These are phyloP conservation scores for Sechiopsis laciniata DNA, from an alignment of 306 rosid genomes.

Conservation along the genomic window DNA sequence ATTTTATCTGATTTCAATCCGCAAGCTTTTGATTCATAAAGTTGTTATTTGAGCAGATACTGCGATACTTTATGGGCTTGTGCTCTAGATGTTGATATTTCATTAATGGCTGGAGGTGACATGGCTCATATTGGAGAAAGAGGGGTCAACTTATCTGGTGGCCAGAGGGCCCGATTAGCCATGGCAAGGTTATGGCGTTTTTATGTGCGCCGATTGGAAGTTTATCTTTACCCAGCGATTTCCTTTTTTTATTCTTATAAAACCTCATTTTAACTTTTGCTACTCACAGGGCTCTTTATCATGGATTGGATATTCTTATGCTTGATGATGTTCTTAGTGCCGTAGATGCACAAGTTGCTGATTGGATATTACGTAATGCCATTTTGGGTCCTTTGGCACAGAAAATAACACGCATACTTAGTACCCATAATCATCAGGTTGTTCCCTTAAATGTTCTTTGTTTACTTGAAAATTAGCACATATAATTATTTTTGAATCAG, in stretches of 20 bases:
- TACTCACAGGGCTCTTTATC: constrained; percentile 71
- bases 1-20: background rate
- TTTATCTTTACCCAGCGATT: constrained; percentile 17
- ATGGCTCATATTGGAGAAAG: constrained; percentile 86
- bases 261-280: constrained; percentile 22
- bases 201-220: constrained; percentile 1
- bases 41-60: constrained; percentile 48
- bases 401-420: constrained; percentile 61
- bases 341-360: constrained; percentile 86
- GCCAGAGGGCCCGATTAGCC: constrained; percentile 95
- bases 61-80: constrained; percentile 60
- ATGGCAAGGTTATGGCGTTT: constrained; percentile 65
- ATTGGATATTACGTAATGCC: constrained; percentile 62
- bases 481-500: background rate
- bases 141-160: constrained; percentile 87
- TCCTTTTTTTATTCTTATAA: constrained; percentile 9
- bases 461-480: constrained; percentile 11
- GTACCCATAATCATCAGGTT: constrained; percentile 86
- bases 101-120: constrained; percentile 87
- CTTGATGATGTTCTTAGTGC: constrained; percentile 94
- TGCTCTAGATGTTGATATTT: constrained; percentile 77
- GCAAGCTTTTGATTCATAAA: constrained; percentile 10
- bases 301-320: constrained; percentile 67
- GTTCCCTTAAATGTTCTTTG: constrained; percentile 18
- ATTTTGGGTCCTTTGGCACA: constrained; percentile 70